Base-by-base conservation (phyloP, 2,329 filamentous ascomycete genomes). In the Cordyceps fumosorosea region DNA sequence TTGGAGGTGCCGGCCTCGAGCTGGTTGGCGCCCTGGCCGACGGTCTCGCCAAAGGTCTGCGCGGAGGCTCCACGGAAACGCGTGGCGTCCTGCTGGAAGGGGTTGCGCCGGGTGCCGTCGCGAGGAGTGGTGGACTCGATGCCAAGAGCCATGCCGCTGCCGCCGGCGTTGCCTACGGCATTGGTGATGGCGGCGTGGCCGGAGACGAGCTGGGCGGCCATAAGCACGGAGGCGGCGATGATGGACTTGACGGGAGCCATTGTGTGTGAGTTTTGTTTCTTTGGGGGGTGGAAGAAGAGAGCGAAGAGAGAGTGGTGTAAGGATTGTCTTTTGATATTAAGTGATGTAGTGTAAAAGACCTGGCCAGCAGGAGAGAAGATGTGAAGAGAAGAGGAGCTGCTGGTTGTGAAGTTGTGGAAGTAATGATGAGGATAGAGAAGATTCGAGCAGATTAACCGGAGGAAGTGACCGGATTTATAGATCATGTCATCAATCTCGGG, bases 51-150 rank as follows among this genome's bases (percentile, higher is more conserved):
- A 66, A 84, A 78, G 26, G 78, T 78, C 45, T 79, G 78, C 14
- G 79, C 81, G 16, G 78, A 72, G 45, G 74, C 76, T 47, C 82
- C 83, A 59, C 76, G 75, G 80, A 88, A 88, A 62, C 84, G 83
- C 58, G 85, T 89, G 56, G 79, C 79, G 66, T 88, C 86, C 65
- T 82, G 80, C 74, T 89, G 85, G 77, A 87, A 87, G 52, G 85
- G 85, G 56, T 79, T 74, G 64, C 85, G 80, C 14, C 75, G 71
- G 24, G 84, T 86, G 47, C 85, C 85, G 66, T 86, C 84, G 64
- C 85, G 84, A 47, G 85, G 84, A 56, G 84, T 87, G 66, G 68
- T 69, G 53, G 79, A 76, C 71, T 82, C 80, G 64, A 88, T 70
- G 63, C 76, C 78, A 3, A 81, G 73, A 20, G 74, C 78, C 75